Conservation (phyloP, 139 green algal genomes). For the Micromonas commoda region DNA sequence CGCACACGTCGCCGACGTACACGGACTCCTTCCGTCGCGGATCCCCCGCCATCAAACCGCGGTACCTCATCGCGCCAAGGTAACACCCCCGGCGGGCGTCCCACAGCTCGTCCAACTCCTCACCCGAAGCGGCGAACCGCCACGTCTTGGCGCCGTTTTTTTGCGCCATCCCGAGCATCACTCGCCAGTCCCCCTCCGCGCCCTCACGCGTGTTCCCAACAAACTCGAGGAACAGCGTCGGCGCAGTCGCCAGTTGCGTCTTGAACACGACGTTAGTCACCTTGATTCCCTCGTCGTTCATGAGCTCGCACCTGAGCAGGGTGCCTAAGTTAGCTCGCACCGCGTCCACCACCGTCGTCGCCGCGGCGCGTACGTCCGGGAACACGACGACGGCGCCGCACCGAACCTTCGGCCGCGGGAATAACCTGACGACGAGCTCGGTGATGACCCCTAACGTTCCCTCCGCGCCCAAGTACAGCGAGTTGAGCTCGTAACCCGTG, state of each 20-base stretch:
- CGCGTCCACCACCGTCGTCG: conserved; percentile 2
- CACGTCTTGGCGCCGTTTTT: background rate
- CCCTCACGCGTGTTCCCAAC: background rate
- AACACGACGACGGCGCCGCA: conserved; percentile 15
- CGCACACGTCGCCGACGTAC: conserved; percentile 27
- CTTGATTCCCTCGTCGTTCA: conserved; percentile 26
- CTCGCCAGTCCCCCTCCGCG: background rate
- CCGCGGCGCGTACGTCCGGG: background rate
- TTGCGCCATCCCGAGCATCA: background rate
- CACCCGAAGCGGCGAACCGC: conserved; percentile 2
- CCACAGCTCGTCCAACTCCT: conserved; percentile 24
- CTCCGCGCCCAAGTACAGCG: conserved; percentile 32
- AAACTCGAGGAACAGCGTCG: conserved; percentile 37
- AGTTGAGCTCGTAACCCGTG: conserved; percentile 36
- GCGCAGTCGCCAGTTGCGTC: conserved; percentile 1
- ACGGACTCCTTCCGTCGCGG: conserved; percentile 3
- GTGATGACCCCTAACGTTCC: conserved; percentile 35
- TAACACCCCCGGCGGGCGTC: conserved; percentile 31
- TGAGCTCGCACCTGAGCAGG: conserved; percentile 23
- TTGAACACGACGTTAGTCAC: conserved; percentile 28
- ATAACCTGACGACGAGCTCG: conserved; percentile 19
- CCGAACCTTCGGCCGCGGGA: background rate
- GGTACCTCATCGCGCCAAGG: conserved; percentile 23
- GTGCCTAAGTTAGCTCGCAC: background rate
- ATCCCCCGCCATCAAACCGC: background rate